These are phyloP conservation scores for Cytospora mali DNA, from an alignment of 2,329 filamentous ascomycete genomes.

Conservation along the genomic window DNA sequence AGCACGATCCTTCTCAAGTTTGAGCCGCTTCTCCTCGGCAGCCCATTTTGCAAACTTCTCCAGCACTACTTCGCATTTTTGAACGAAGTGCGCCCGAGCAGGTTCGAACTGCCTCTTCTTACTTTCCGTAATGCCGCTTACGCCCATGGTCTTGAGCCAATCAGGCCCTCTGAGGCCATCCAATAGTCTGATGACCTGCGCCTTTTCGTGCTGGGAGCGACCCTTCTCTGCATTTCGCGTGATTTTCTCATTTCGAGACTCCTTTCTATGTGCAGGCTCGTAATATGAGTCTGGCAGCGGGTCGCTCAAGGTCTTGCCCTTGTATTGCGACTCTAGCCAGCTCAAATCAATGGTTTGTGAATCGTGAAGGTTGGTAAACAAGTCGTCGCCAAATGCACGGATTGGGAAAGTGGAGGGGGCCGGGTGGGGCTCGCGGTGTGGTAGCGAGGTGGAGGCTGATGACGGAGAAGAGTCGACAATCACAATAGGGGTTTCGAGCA, in stretches of 20 bases:
- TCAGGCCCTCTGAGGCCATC: constrained; percentile 88
- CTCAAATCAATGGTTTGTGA: constrained; percentile 59
- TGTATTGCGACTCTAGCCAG: constrained; percentile 52
- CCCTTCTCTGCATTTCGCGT: constrained; percentile 67
- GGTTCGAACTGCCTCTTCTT: constrained; percentile 86
- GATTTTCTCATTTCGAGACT: constrained; percentile 62
- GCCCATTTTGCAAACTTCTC: constrained; percentile 89
- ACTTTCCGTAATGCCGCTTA: constrained; percentile 80
- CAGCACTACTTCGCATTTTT: constrained; percentile 77
- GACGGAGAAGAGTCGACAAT: constrained; percentile 59
- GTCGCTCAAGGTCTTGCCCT: constrained; percentile 50
- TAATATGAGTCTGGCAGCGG: constrained; percentile 60
- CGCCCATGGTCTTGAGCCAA: constrained; percentile 90
- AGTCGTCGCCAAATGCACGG: constrained; percentile 56
- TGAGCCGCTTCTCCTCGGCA: constrained; percentile 83
- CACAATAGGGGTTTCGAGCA: constrained; percentile 71
- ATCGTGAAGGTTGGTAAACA: constrained; percentile 60
- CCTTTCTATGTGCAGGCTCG: constrained; percentile 57
- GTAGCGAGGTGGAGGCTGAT: constrained; percentile 34
- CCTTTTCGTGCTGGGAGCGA: constrained; percentile 67
- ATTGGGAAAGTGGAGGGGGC: constrained; percentile 42
- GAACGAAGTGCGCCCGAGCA: constrained; percentile 82
- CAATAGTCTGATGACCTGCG: constrained; percentile 66
- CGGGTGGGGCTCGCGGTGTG: constrained; percentile 29
- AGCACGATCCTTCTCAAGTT: constrained; percentile 72